Evolutionary conservation across 1,284 basidiomycete genomes (phyloP).

Genomic region (Ganoderma leucocontextum): DNA sequence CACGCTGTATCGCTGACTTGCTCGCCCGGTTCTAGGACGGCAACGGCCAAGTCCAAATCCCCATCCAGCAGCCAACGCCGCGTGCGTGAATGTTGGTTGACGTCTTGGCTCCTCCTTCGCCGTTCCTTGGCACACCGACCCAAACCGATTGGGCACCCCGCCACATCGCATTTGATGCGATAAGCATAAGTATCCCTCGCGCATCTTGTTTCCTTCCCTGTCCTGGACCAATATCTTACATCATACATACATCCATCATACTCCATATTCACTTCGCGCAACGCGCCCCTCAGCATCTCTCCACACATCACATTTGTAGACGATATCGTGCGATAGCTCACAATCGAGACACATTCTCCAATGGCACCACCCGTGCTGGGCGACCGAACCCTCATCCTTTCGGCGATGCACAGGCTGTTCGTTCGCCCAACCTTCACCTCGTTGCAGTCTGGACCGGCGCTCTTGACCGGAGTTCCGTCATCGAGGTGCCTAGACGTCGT

Average conservation of each 20-base stretch:
- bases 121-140: not conserved
- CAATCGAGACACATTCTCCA: not conserved
- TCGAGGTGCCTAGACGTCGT: not conserved
- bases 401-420: not conserved
- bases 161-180: not conserved
- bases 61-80: constrained; percentile 36
- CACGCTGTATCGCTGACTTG: constrained; percentile 10
- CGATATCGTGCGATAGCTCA: not conserved
- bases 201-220: not conserved
- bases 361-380: not conserved
- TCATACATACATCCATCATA: constrained; percentile 5
- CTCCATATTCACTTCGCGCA: not conserved
- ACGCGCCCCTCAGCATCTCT: not conserved
- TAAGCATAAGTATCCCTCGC: not conserved
- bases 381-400: not conserved
- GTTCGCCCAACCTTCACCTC: not conserved
- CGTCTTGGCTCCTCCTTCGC: not conserved
- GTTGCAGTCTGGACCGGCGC: not conserved
- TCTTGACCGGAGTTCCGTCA: constrained; percentile 1
- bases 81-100: constrained; percentile 22
- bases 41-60: constrained; percentile 32
- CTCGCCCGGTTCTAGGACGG: constrained; percentile 24
- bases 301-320: constrained; percentile 1
- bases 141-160: constrained; percentile 3
- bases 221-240: constrained; percentile 5